A percentile compares a stretch with the other conserved stretches of the same genome.
Evolutionary conservation across 805 yeast species (phyloP).

Genomic region (Kluyveromyces aestuarii): DNA sequence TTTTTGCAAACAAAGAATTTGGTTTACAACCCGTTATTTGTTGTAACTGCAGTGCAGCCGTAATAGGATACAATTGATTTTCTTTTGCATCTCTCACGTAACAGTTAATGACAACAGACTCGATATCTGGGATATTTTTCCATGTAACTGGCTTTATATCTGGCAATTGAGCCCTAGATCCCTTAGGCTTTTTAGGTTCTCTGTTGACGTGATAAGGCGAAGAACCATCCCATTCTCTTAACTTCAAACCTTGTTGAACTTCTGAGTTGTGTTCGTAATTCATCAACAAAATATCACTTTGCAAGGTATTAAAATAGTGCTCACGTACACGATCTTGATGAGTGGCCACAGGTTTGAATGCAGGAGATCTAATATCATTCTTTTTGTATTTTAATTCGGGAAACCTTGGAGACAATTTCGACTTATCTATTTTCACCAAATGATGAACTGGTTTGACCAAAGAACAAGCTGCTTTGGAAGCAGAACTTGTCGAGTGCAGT

Average conservation of each 20-base stretch:
- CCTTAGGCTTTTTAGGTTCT: slow-evolving; percentile 65
- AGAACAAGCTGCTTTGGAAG: slow-evolving; percentile 49
- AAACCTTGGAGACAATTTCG: slow-evolving; percentile 64
- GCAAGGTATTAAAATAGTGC: slow-evolving; percentile 65
- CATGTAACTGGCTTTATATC: slow-evolving; percentile 60
- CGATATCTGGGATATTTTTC: slow-evolving; percentile 63
- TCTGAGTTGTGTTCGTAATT: slow-evolving; percentile 61
- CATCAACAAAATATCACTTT: slow-evolving; percentile 69
- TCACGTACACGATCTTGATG: slow-evolving; percentile 72
- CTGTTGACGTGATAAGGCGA: slow-evolving; percentile 88
- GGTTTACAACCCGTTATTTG: slow-evolving; percentile 94
- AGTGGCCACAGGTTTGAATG: slow-evolving; percentile 64
- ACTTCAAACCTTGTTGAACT: slow-evolving; percentile 51
- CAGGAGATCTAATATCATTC: slow-evolving; percentile 72
- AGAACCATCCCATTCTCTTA: slow-evolving; percentile 76
- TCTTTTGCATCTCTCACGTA: slow-evolving; percentile 65
- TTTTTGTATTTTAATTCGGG: slow-evolving; percentile 57
- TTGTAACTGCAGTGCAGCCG: slow-evolving; percentile 72
- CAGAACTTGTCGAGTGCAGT: slow-evolving; percentile 27
- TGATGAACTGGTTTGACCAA: slow-evolving; percentile 91
- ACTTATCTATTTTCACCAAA: slow-evolving; percentile 64
- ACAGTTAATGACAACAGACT: slow-evolving; percentile 63
- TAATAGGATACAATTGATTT: slow-evolving; percentile 61
- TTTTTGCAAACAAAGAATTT: slow-evolving; percentile 56
- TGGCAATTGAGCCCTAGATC: slow-evolving; percentile 64